These are phyloP conservation scores for Flueggea neowawraea DNA, from an alignment of 441 rosid genomes.

Conservation along the genomic window DNA sequence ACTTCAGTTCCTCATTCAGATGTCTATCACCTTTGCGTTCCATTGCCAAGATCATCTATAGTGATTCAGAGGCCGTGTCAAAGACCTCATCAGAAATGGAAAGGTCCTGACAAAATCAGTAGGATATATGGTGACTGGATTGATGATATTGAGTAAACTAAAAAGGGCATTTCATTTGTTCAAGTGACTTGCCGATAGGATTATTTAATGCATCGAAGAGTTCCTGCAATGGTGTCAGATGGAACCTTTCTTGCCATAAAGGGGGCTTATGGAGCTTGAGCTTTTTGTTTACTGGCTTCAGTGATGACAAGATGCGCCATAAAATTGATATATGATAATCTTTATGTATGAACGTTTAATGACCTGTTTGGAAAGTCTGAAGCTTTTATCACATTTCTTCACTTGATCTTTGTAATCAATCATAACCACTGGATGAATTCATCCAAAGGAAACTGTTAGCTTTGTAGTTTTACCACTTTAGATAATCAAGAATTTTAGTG, in stretches of 20 bases:
- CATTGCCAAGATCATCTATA: conserved; percentile 55
- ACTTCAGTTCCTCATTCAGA: conserved; percentile 55
- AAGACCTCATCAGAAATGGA: conserved; percentile 81
- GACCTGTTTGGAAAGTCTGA: conserved; percentile 13
- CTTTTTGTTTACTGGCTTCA: not conserved
- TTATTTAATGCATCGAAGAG: not conserved
- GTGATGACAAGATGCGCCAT: not conserved
- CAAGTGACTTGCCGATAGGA: not conserved
- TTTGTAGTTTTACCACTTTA: conserved; percentile 13
- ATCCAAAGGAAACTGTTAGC: conserved; percentile 8
- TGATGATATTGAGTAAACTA: conserved; percentile 46
- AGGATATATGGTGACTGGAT: conserved; percentile 98
- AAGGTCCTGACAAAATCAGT: conserved; percentile 93
- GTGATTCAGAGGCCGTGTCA: conserved; percentile 63
- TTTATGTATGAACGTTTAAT: too few species aligned
- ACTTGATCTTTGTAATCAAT: conserved; percentile 15
- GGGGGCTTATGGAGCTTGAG: not conserved
- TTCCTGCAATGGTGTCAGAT: not conserved
- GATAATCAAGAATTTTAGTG: not conserved
- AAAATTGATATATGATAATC: not conserved
- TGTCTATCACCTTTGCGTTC: conserved; percentile 52
- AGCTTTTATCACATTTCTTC: conserved; percentile 16
- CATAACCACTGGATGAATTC: conserved; percentile 11
- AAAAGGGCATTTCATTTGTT: not conserved
- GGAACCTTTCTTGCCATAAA: too few species aligned